Base-by-base conservation (phyloP, 352 stramenopile species). In the Phytophthora syringae region DNA sequence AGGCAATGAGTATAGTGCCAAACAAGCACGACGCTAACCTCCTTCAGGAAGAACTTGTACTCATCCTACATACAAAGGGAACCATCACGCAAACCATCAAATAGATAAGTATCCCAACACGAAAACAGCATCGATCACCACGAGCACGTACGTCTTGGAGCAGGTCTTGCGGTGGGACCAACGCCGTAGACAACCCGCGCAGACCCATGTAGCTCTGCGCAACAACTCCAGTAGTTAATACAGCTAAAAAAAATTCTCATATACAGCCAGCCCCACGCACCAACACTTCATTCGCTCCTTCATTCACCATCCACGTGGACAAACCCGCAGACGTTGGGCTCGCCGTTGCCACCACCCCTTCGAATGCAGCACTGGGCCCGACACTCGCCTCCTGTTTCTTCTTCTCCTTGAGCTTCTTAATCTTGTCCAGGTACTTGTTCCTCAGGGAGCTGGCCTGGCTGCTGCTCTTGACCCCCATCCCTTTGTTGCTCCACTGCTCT, bases 381-480 rank as follows among this genome's bases (percentile, higher is more conserved):
- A 21, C 37, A 43, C 12, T 43, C 16, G n/a, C 16, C 6, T 58
- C 69, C 53, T 73, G 55, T 12, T 70, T 66, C 50, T 64, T 74
- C 50, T 90, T 92, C 30, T 84, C n/a, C n/a, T n/a, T 43, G 15
- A 93, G 49, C 52, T 75, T 59, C 15, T 81, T 89, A 43, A 93
- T 72, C 56, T 90, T 92, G 64, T 88, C 79, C 61, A 93, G 45
- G 53, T 93, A 93, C 64, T 93, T 93, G 44, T 77, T 76, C n/a
- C 82, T 68, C 27, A 84, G 62, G 1, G 76, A 77, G 30, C 53
- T 75, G 18, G 21, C 43, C 48, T 60, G 40, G 28, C 24, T 58
- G 7, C 52, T 63, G 48, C 32, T 70, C 16, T 60, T 63, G 18
- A 47, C 22, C 22, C 55, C 28, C 34, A 59, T 51, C 0, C 44